These are phyloP conservation scores for Hysterangium stoloniferum DNA, from an alignment of 768 basidiomycete species.

Conservation along the genomic window DNA sequence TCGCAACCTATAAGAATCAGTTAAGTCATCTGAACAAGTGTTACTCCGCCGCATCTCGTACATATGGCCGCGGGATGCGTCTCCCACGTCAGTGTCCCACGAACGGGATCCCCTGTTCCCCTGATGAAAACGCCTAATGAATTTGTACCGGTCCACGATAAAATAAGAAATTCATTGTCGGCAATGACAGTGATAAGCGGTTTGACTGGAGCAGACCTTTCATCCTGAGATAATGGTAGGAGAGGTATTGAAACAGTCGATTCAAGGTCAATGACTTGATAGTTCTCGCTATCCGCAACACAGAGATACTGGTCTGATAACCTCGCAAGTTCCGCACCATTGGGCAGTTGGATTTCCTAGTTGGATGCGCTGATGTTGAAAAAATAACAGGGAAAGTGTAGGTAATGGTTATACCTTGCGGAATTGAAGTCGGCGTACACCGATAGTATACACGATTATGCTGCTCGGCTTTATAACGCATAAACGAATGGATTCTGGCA, in stretches of 20 bases:
- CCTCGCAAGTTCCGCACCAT: conserved; percentile 50
- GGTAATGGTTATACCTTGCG: conserved; percentile 39
- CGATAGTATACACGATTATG: conserved; percentile 57
- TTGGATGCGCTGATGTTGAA: not conserved
- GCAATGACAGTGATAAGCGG: conserved; percentile 72
- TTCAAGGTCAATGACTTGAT: conserved; percentile 77
- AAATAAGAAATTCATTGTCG: conserved; percentile 75
- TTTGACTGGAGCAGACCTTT: conserved; percentile 38
- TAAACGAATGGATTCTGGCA: conserved; percentile 54
- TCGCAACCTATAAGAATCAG: conserved; percentile 51
- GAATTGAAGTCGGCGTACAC: conserved; percentile 50
- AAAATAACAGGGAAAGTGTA: conserved; percentile 1
- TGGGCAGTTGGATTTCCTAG: conserved; percentile 66
- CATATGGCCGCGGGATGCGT: conserved; percentile 69
- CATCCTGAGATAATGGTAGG: conserved; percentile 71
- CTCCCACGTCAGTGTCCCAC: conserved; percentile 85
- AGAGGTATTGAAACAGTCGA: conserved; percentile 61
- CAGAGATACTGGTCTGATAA: conserved; percentile 60
- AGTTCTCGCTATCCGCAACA: conserved; percentile 63
- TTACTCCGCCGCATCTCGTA: conserved; percentile 32
- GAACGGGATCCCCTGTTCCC: conserved; percentile 76
- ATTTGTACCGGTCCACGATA: conserved; percentile 75
- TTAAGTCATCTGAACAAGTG: conserved; percentile 1
- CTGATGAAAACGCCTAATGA: conserved; percentile 86
- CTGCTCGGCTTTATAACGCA: conserved; percentile 62